Evolutionary conservation across 1,284 basidiomycete species (phyloP).

Genomic region (Rhodotorula sp.): DNA sequence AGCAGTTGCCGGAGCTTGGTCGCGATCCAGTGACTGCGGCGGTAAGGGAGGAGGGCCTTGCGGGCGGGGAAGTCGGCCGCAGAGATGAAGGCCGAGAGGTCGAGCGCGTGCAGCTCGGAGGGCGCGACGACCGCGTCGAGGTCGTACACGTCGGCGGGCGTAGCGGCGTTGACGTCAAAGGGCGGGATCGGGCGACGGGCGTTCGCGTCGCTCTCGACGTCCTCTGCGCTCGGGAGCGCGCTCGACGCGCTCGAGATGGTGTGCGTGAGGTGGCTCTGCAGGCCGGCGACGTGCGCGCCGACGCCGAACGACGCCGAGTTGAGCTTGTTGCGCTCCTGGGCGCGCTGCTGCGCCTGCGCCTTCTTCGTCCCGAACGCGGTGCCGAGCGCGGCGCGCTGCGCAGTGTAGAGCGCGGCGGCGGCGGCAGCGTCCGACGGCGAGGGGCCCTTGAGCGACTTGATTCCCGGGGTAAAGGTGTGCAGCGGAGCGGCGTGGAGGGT

Average conservation of each 20-base stretch:
- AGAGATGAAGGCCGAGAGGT: conserved; percentile 58
- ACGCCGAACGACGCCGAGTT: conserved; percentile 61
- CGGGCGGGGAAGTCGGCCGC: conserved; percentile 60
- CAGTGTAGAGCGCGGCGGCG: conserved; percentile 24
- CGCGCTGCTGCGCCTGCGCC: conserved; percentile 77
- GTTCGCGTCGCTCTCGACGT: conserved; percentile 65
- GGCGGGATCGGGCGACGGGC: conserved; percentile 68
- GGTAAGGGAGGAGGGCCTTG: conserved; percentile 62
- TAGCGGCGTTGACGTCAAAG: conserved; percentile 65
- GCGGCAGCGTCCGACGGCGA: conserved; percentile 18
- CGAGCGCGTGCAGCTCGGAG: conserved; percentile 58
- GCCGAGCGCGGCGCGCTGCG: conserved; percentile 69
- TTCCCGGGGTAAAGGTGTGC: conserved; percentile 72
- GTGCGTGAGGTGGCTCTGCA: conserved; percentile 74
- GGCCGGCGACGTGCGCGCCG: conserved; percentile 49
- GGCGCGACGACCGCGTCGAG: conserved; percentile 74
- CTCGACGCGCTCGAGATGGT: conserved; percentile 72
- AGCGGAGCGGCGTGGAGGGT: conserved; percentile 69
- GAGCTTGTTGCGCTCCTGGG: conserved; percentile 81
- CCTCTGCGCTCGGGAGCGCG: conserved; percentile 68
- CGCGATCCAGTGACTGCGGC: conserved; percentile 68
- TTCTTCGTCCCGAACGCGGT: conserved; percentile 92
- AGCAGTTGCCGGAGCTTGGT: conserved; percentile 56
- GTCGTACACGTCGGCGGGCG: conserved; percentile 72
- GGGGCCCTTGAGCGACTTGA: conserved; percentile 70